phyloP scores from a whole-genome alignment of 805 yeast genomes.

The Blastobotrys attinorum region DNA sequence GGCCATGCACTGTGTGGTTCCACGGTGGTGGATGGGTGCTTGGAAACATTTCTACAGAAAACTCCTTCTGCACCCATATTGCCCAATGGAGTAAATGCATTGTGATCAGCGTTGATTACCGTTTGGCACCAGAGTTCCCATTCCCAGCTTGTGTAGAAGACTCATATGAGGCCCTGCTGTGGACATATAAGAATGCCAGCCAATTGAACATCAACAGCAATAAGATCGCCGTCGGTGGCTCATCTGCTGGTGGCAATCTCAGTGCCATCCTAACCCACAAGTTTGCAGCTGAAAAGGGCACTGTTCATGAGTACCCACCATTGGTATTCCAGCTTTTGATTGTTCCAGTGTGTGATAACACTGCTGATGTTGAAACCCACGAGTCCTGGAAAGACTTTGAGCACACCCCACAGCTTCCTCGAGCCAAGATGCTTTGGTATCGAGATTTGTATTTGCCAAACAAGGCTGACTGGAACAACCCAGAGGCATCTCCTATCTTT shows the following conservation, averaged over 20 bases:
- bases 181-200: slow-evolving; percentile 10
- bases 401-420: slow-evolving; percentile 34
- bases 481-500: slow-evolving; percentile 37
- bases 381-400: slow-evolving; percentile 31
- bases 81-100: slow-evolving; percentile 30
- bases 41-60: slow-evolving; percentile 35
- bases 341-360: slow-evolving; percentile 27
- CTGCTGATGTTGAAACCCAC: slow-evolving; percentile 30
- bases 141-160: slow-evolving; percentile 44
- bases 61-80: slow-evolving; percentile 36
- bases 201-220: slow-evolving; percentile 12
- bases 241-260: slow-evolving; percentile 38
- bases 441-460: slow-evolving; percentile 37
- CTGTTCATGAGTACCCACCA: slow-evolving; percentile 28
- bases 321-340: slow-evolving; percentile 35
- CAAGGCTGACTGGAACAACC: slow-evolving; percentile 23
- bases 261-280: slow-evolving; percentile 26
- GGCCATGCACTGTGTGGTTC: slow-evolving; percentile 34
- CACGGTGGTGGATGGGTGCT: slow-evolving; percentile 43
- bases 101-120: slow-evolving; percentile 40
- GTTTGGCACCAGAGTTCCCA: slow-evolving; percentile 43
- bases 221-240: slow-evolving; percentile 37
- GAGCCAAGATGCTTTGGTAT: slow-evolving; percentile 42
- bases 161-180: slow-evolving; percentile 29
- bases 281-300: slow-evolving; percentile 22